These are phyloP conservation scores for Botryotinia narcissicola DNA, from an alignment of 2,329 filamentous ascomycete genomes.

Conservation along the genomic window DNA sequence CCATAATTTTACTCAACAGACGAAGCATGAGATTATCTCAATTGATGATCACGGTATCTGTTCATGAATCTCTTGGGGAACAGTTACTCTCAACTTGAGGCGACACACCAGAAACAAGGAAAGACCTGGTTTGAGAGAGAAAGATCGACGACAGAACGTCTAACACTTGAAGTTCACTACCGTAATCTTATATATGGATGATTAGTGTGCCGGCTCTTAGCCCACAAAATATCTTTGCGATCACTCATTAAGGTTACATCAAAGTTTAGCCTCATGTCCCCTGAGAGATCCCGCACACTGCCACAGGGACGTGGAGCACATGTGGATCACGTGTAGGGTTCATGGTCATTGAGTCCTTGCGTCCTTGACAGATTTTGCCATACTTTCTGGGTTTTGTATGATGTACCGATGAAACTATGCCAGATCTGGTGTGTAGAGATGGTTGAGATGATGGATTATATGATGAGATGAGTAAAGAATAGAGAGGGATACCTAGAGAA, in stretches of 20 bases:
- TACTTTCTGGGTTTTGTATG: neutral
- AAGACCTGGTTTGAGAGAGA: neutral
- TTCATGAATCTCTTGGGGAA: neutral
- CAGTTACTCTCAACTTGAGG: neutral
- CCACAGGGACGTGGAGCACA: neutral
- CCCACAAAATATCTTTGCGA: neutral
- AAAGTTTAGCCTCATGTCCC: neutral
- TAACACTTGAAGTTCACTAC: neutral
- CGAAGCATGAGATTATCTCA: neutral
- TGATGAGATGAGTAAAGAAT: neutral
- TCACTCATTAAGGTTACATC: neutral
- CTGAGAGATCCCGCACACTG: neutral
- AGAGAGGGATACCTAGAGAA: neutral
- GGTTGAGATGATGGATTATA: neutral
- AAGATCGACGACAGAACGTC: neutral
- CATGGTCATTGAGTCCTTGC: neutral
- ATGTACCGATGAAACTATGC: neutral
- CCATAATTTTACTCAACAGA: neutral
- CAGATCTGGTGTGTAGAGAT: neutral
- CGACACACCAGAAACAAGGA: neutral
- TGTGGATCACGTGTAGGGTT: constrained; percentile 9
- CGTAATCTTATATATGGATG: neutral
- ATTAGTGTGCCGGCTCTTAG: neutral
- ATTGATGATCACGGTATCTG: neutral
- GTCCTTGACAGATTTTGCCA: neutral